Evolutionary conservation across 2,329 filamentous ascomycete genomes (phyloP).

Genomic region (Coniella lustricola): DNA sequence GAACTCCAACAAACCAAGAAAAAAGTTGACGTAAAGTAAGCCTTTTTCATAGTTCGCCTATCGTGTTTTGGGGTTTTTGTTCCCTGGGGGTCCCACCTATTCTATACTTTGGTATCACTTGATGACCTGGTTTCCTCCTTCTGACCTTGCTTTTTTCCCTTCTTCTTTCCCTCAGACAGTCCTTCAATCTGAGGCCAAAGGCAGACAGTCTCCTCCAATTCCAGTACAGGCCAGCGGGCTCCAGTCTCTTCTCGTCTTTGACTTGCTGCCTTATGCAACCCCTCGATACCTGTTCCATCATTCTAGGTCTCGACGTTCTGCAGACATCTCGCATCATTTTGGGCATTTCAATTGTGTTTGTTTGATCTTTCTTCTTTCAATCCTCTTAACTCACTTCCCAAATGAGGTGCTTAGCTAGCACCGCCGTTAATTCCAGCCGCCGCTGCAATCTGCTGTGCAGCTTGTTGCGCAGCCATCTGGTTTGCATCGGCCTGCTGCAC

Average conservation of each 20-base stretch:
- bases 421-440: conserved; percentile 13
- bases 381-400: not conserved
- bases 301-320: too few species aligned
- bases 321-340: too few species aligned
- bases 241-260: too few species aligned
- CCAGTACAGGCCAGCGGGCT: too few species aligned
- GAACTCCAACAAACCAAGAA: too few species aligned
- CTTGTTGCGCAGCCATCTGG: conserved; percentile 33
- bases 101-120: conserved; percentile 14
- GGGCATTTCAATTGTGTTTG: too few species aligned
- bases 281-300: too few species aligned
- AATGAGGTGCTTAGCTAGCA: conserved; percentile 11
- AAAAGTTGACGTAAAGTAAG: not conserved
- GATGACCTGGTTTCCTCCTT: conserved; percentile 1
- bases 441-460: conserved; percentile 20
- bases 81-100: conserved; percentile 6
- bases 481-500: conserved; percentile 60
- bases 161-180: not conserved
- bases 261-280: too few species aligned
- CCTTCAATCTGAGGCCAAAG: not conserved
- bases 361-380: not conserved
- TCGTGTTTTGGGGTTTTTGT: not conserved
- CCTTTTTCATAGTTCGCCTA: conserved; percentile 10
- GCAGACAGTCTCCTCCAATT: too few species aligned
- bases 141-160: not conserved